Evolutionary conservation across 225 moss, liverwort and hornwort species (phyloP), one percentile per base, ranked within the genome.

Genomic region (Rhytidiadelphus loreus): DNA sequence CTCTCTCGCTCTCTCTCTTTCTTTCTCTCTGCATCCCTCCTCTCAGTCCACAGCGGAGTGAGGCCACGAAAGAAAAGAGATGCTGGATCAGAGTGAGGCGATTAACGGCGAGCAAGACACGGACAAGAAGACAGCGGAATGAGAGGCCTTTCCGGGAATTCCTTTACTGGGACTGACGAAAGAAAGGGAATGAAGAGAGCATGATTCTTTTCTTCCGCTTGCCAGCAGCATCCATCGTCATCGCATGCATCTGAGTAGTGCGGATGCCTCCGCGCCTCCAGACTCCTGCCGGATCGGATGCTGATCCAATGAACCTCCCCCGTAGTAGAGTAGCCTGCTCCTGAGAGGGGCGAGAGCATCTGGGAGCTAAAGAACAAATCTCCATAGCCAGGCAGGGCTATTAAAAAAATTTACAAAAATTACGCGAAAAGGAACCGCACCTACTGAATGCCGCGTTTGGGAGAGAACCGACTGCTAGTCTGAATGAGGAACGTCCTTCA

Each of bases 331-430:
- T 76, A 76, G 76, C 46, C 76, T 86, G 77, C 64, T 76, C 86
- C 82, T 46, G 57, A 86, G 80, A 82, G 82, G 52, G 69, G 66
- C 80, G 80, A 89, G 75, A 90, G 91, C 91, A 90, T 92, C 89
- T 92, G 56, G 85, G 84, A 85, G 85, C 87, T 87, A 90, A 48
- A 70, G 70, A 90, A 85, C 87, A 87, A 86, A 91, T 52, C 85
- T 78, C 89, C 91, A 89, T 85, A 92, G 91, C 88, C 84, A 89
- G 73, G 57, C 68, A 83, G 79, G 9, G 57, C 77, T 88, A 55
- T 62, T 35, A n/a, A 70, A 77, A 79, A 81, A 52, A 35, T 2
- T 7, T 77, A 61, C n/a, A 50, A 29, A 53, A 83, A 28, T 55
- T 68, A 86, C 66, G 53, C 56, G 43, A 79, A 58, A 83, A 48